These are phyloP conservation scores for Claviceps digitariae DNA, from an alignment of 2,329 filamentous ascomycete genomes.

Conservation along the genomic window DNA sequence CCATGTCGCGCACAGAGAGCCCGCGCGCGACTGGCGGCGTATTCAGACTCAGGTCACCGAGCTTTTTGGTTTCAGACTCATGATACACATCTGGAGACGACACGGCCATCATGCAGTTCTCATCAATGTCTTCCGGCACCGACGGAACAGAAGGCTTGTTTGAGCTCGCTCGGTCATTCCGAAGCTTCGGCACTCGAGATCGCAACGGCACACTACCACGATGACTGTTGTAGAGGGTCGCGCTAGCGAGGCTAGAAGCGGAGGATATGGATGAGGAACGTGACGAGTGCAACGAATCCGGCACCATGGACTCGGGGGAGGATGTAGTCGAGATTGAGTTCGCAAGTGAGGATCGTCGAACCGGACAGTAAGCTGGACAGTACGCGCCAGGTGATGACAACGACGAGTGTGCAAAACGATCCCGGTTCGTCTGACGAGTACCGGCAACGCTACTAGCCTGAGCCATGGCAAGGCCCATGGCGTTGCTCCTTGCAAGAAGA, in stretches of 20 bases:
- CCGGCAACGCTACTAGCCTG: conserved; percentile 34
- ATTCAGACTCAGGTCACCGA: conserved; percentile 35
- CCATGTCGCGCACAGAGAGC: conserved; percentile 30
- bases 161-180: conserved; percentile 40
- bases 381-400: conserved; percentile 40
- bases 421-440: conserved; percentile 29
- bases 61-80: conserved; percentile 37
- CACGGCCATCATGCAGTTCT: conserved; percentile 34
- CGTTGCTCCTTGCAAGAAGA: conserved; percentile 34
- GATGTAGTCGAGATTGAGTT: conserved; percentile 49
- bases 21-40: conserved; percentile 32
- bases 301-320: conserved; percentile 55
- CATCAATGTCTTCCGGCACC: conserved; percentile 43
- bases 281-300: conserved; percentile 46
- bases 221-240: conserved; percentile 32
- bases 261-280: conserved; percentile 53
- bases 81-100: conserved; percentile 45
- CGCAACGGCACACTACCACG: conserved; percentile 45
- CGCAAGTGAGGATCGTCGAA: conserved; percentile 48
- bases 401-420: conserved; percentile 33
- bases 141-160: conserved; percentile 37
- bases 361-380: conserved; percentile 27
- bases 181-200: conserved; percentile 46
- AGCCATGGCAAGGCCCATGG: conserved; percentile 48
- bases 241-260: conserved; percentile 45